Evolutionary conservation across 805 yeast species (phyloP).

Genomic region (Ogataea trehaloabstinens): DNA sequence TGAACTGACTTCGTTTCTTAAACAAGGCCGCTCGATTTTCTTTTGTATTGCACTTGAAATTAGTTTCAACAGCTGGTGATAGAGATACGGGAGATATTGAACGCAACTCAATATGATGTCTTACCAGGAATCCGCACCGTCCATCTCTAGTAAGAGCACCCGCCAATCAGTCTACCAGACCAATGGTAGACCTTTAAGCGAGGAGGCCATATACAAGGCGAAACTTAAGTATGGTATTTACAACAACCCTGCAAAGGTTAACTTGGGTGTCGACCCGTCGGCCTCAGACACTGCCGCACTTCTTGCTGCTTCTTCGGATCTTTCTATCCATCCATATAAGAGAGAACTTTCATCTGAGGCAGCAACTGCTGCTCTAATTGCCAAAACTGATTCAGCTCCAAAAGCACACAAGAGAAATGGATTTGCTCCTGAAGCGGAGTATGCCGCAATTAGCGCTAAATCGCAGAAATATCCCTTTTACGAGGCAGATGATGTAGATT

Average conservation of each 20-base stretch:
- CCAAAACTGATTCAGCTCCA: conserved; percentile 45
- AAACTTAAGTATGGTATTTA: conserved; percentile 67
- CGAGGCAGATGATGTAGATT: conserved; percentile 30
- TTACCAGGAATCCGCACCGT: conserved; percentile 28
- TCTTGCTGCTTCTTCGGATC: conserved; percentile 65
- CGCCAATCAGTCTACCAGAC: conserved; percentile 56
- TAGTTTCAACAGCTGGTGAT: no score
- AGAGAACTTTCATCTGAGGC: conserved; percentile 60
- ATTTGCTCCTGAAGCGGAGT: conserved; percentile 46
- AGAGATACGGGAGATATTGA: no score
- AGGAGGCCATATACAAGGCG: conserved; percentile 73
- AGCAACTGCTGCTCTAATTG: conserved; percentile 59
- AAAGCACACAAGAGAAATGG: conserved; percentile 47
- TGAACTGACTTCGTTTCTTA: no score
- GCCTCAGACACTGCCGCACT: conserved; percentile 79
- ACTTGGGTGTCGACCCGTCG: conserved; percentile 62
- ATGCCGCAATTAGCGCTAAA: conserved; percentile 40
- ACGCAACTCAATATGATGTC: conserved; percentile 26
- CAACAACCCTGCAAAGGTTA: conserved; percentile 47
- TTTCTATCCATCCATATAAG: conserved; percentile 63
- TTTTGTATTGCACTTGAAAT: no score
- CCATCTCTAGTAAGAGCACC: conserved; percentile 29
- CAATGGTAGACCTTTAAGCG: conserved; percentile 68
- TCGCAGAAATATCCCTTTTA: conserved; percentile 32
- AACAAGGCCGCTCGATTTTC: no score